These are phyloP conservation scores for Drosera spatulata DNA, from an alignment of 179 eudicot genomes.

Conservation along the genomic window DNA sequence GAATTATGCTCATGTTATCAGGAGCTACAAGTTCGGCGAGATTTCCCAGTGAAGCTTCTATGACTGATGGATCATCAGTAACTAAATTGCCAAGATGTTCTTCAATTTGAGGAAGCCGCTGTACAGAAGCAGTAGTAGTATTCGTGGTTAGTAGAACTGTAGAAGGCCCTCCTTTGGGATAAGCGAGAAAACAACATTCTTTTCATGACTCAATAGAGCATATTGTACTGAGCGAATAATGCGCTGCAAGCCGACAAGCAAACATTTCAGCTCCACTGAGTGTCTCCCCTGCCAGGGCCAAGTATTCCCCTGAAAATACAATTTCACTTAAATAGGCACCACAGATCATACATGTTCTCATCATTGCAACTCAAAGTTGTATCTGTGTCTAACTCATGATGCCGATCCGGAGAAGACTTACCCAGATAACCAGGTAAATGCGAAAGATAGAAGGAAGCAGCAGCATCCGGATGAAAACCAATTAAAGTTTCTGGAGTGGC, in stretches of 20 bases:
- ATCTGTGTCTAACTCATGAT: no score
- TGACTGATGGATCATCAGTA: constrained; percentile 73
- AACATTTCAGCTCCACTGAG: constrained; percentile 84
- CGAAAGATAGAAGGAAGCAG: constrained; percentile 85
- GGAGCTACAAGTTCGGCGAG: constrained; percentile 54
- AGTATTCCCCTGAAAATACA: constrained; percentile 61
- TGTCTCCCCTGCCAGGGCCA: constrained; percentile 72
- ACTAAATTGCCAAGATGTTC: constrained; percentile 53
- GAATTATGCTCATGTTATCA: constrained; percentile 56
- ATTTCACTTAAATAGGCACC: constrained; percentile 1
- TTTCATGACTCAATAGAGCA: constrained; percentile 14
- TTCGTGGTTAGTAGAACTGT: background rate
- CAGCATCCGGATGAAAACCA: constrained; percentile 96
- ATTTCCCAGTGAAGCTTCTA: constrained; percentile 51
- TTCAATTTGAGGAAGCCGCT: constrained; percentile 80
- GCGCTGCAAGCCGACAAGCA: constrained; percentile 91
- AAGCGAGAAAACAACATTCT: constrained; percentile 5
- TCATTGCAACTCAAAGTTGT: background rate
- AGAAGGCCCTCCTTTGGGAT: background rate
- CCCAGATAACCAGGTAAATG: constrained; percentile 85
- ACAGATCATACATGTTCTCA: constrained; percentile 4
- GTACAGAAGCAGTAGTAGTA: constrained; percentile 5
- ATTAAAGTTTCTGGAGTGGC: constrained; percentile 87
- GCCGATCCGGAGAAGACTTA: constrained; percentile 11
- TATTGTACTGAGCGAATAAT: constrained; percentile 53